Evolutionary conservation across 371 early-diverging fungal species (phyloP).

Genomic region (Globomyces sp.): DNA sequence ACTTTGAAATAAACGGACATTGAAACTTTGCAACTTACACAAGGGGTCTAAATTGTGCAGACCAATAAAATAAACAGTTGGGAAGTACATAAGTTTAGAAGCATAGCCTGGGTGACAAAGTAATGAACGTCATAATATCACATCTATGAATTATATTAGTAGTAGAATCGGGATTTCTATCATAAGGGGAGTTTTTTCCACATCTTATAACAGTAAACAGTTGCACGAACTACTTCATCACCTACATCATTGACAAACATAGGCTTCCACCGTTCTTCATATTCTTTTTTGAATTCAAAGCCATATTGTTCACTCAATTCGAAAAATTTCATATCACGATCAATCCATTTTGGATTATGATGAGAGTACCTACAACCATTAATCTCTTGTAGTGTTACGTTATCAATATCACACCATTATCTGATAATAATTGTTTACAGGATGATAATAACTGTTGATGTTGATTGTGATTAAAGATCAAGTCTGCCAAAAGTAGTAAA

Average conservation of each 20-base stretch:
- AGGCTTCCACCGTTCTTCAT: conserved; percentile 65
- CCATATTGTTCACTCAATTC: conserved; percentile 71
- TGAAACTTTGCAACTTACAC: no score
- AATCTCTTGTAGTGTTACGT: conserved; percentile 3
- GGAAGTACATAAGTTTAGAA: no score
- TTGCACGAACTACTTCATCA: conserved; percentile 72
- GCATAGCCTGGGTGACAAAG: no score
- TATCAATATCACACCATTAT: conserved; percentile 21
- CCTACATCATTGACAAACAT: conserved; percentile 92
- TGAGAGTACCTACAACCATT: conserved; percentile 22
- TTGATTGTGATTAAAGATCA: conserved; percentile 86
- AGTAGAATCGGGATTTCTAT: conserved; percentile 7
- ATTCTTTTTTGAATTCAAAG: conserved; percentile 68
- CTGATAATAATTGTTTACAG: conserved; percentile 20
- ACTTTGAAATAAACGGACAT: not conserved
- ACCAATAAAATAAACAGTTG: no score
- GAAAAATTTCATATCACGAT: conserved; percentile 81
- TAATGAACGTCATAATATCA: no score
- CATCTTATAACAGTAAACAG: conserved; percentile 74
- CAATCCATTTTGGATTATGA: conserved; percentile 44
- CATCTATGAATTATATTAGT: no score
- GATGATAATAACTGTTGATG: conserved; percentile 36
- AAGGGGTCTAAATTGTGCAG: no score
- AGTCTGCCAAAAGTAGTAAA: conserved; percentile 82
- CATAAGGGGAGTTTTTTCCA: not conserved